Evolutionary conservation across 345 rosid species (phyloP).

Genomic region (Diplotaxis tenuifolia): DNA sequence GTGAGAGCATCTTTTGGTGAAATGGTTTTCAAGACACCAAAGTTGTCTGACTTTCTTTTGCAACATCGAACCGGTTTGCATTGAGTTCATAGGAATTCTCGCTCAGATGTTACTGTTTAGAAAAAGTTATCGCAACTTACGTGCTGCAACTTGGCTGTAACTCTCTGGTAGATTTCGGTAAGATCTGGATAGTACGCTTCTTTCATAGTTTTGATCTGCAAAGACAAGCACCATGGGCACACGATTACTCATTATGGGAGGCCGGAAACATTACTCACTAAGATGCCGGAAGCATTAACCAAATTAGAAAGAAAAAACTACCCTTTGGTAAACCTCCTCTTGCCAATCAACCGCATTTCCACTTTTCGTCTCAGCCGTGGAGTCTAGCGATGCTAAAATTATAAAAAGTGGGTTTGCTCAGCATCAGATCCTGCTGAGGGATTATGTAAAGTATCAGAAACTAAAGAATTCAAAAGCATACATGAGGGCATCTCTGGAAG

Average conservation of each 20-base stretch:
- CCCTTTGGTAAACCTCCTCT: constrained; percentile 90
- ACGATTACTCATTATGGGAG: not conserved
- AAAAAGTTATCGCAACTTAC: constrained; percentile 33
- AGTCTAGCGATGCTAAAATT: constrained; percentile 69
- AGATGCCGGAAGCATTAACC: not conserved
- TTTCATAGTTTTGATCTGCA: constrained; percentile 71
- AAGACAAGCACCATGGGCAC: constrained; percentile 23
- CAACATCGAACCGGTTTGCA: not conserved
- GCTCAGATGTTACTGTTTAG: not conserved
- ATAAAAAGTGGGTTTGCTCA: constrained; percentile 9
- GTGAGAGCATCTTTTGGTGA: not conserved
- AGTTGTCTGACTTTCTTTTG: not conserved
- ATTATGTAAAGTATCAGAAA: constrained; percentile 36
- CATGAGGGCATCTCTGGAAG: constrained; percentile 80
- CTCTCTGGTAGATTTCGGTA: constrained; percentile 65
- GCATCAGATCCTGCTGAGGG: constrained; percentile 9
- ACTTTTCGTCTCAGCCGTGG: constrained; percentile 66
- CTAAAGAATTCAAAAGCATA: constrained; percentile 47
- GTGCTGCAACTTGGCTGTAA: constrained; percentile 61
- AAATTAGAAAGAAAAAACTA: constrained; percentile 21
- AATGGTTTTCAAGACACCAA: constrained; percentile 11
- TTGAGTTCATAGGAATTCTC: not conserved
- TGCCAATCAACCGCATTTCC: constrained; percentile 80
- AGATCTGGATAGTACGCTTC: constrained; percentile 64
- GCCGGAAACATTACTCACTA: not conserved